Base-by-base conservation (phyloP, 139 green algal species). In the Axilococcus clingmanii region DNA sequence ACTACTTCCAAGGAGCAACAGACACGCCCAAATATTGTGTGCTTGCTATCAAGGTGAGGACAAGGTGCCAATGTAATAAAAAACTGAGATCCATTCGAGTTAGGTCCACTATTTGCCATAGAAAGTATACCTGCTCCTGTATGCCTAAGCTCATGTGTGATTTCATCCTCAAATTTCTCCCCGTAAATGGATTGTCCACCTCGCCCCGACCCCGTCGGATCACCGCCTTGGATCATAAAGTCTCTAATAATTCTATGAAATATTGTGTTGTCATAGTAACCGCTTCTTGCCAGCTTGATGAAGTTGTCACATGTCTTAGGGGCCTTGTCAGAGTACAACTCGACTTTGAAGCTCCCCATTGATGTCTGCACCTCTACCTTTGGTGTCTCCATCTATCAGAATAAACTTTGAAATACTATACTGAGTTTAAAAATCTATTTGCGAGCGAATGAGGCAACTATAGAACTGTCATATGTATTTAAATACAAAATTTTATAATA, bases 211-310 rank as follows among this genome's bases (percentile, higher is more conserved):
- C 88, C 91, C 0, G 89, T 95, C 7, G 91, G 91, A 54, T 98
- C 91, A 29, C 91, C 91, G 7, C 88, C 89, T 63, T 93, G 83
- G 7, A 94, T 81, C 87, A 97, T 94, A 65, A 97, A 97, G 59
- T 93, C 86, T 40, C 76, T 41, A 22, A 90, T 89, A 52, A 90
- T 75, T 16, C 81, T 53, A 40, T 90, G 81, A 48, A 88, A 85
- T 52, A 78, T 60, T n/a, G 77, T 85, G 8, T 78, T 80, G 46
- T 97, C 81, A 48, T 96, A 98, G 55, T 97, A 98, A 0, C 86
- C 88, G n/a, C 60, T 52, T 45, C 70, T 67, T 0, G 85, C 55
- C 0, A 98, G 74, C 65, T 94, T 76, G 17, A 81, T 28, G 50
- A 98, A 98, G 66, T 98, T 98, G 11, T 92, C 59, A 48, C 48